Percentiles rank a stretch among this genome's conserved stretches.
These are phyloP conservation scores for Silene noctiflora DNA, from an alignment of 179 eudicot genomes.

Conservation along the genomic window DNA sequence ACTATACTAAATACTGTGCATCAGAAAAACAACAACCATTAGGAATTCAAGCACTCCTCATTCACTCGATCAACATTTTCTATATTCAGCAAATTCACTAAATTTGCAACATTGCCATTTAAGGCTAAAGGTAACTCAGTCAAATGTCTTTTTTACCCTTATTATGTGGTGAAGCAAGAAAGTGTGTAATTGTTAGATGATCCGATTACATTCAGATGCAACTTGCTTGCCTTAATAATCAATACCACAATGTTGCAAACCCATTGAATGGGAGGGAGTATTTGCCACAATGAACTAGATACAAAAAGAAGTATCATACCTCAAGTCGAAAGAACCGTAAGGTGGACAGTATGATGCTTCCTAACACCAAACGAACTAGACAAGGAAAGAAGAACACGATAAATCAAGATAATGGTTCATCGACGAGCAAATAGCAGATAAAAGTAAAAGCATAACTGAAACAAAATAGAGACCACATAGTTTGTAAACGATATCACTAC, in stretches of 20 bases:
- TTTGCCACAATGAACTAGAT: not conserved
- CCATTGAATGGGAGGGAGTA: not conserved
- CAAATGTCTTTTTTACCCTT: too few relatives aligned
- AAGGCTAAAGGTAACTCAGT: too few relatives aligned
- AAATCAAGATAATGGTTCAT: slow-evolving; percentile 8
- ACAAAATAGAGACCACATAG: not conserved
- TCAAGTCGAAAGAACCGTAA: slow-evolving; percentile 74
- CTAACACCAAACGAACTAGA: slow-evolving; percentile 80
- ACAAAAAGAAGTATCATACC: slow-evolving; percentile 38
- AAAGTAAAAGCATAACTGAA: not conserved
- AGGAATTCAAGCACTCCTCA: not conserved
- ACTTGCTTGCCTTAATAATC: too few relatives aligned
- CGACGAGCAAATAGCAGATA: slow-evolving; percentile 6
- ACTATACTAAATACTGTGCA: too few relatives aligned
- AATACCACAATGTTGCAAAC: too few relatives aligned
- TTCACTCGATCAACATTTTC: too few relatives aligned
- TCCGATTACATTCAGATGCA: too few relatives aligned
- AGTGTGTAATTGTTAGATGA: too few relatives aligned
- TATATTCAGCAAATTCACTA: too few relatives aligned
- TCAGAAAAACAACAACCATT: not conserved
- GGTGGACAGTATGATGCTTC: slow-evolving; percentile 62
- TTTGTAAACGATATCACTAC: not conserved
- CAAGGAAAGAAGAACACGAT: not conserved
- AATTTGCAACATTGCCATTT: too few relatives aligned
- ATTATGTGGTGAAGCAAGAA: too few relatives aligned